These are phyloP conservation scores for Nitzschia putrida DNA, from an alignment of 108 stramenopile species.

Conservation along the genomic window DNA sequence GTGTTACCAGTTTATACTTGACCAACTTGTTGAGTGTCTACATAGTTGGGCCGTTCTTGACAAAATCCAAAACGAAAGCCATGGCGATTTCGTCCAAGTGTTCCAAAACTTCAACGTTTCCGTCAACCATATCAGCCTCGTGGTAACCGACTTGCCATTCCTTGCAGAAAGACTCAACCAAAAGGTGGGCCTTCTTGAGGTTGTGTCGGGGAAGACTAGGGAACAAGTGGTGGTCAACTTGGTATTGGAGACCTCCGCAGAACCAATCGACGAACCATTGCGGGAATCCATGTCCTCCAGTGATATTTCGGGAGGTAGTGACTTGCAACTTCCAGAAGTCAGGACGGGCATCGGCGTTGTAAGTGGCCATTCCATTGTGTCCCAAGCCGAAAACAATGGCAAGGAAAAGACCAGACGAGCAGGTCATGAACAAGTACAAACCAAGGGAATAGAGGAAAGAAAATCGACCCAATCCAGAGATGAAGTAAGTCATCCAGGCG, in stretches of 20 bases:
- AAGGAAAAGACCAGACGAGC: constrained; percentile 90
- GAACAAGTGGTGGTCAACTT: constrained; percentile 99
- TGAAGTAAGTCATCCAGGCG: constrained; percentile 76
- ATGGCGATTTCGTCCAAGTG: constrained; percentile 74
- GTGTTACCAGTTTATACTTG: not conserved
- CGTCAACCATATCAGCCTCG: constrained; percentile 79
- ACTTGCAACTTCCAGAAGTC: constrained; percentile 99
- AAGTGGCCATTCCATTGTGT: constrained; percentile 99
- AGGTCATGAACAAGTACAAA: constrained; percentile 76
- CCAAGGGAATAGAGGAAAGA: constrained; percentile 57
- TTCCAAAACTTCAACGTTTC: constrained; percentile 79
- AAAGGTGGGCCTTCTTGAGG: constrained; percentile 79
- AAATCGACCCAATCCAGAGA: constrained; percentile 76
- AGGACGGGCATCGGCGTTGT: constrained; percentile 92
- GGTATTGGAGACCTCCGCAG: constrained; percentile 97
- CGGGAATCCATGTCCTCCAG: constrained; percentile 88
- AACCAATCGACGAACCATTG: constrained; percentile 97
- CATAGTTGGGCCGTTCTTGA: constrained; percentile 90
- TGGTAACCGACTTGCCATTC: constrained; percentile 95
- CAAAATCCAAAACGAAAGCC: constrained; percentile 81
- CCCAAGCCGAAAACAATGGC: constrained; percentile 98
- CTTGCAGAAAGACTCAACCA: constrained; percentile 96
- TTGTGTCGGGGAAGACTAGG: constrained; percentile 96
- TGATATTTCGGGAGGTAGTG: constrained; percentile 97
- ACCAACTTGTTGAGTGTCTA: constrained; percentile 38